These are phyloP conservation scores for Hibiscus mutabilis DNA, from an alignment of 345 rosid genomes.

Conservation along the genomic window DNA sequence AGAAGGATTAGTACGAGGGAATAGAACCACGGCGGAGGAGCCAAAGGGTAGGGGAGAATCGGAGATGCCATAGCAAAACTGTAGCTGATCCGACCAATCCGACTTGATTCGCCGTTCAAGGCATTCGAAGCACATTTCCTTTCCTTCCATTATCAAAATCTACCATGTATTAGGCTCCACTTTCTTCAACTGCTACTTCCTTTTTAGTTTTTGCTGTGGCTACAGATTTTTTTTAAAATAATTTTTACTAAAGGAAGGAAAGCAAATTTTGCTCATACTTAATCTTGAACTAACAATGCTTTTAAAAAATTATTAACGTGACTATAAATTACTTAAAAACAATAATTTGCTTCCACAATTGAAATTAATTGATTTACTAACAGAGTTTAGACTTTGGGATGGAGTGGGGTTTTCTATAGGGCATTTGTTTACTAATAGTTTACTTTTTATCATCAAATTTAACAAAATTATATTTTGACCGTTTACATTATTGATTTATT, in stretches of 20 bases:
- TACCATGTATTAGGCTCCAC: not conserved
- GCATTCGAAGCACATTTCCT: slow-evolving; percentile 50
- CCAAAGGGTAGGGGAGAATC: slow-evolving; percentile 65
- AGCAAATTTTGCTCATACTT: no score
- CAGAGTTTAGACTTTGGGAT: not conserved
- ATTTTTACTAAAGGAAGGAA: no score
- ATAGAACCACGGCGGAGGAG: slow-evolving; percentile 69
- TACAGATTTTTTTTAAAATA: no score
- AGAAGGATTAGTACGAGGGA: slow-evolving; percentile 26
- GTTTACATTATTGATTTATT: no score
- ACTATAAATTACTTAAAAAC: not conserved
- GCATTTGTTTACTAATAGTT: no score
- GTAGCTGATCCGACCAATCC: slow-evolving; percentile 57
- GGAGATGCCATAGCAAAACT: slow-evolving; percentile 60
- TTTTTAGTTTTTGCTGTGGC: not conserved
- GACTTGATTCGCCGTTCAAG: slow-evolving; percentile 57
- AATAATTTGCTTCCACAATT: not conserved
- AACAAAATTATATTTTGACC: no score
- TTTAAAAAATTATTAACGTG: no score
- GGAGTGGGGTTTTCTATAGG: no score
- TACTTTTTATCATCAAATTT: no score
- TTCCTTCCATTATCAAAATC: slow-evolving; percentile 15
- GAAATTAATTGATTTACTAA: not conserved
- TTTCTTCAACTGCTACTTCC: not conserved
- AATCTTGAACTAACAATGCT: no score